These are phyloP conservation scores for Knoxia roxburghii DNA, from an alignment of 257 asterid genomes.

Conservation along the genomic window DNA sequence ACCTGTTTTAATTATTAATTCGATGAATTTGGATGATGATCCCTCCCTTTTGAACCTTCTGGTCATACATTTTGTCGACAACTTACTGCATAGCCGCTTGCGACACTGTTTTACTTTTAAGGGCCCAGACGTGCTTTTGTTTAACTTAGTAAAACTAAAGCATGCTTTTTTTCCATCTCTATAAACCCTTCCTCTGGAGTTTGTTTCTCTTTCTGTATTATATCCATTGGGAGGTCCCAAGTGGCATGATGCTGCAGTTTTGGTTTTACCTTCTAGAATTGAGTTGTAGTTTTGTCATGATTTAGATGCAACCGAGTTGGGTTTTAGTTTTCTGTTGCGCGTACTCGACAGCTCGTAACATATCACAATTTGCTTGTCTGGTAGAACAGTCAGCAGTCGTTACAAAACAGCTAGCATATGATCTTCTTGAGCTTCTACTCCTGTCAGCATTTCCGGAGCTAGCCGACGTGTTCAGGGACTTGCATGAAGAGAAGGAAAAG, in stretches of 20 bases:
- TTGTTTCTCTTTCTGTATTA: no score
- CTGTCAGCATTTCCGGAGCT: constrained; percentile 87
- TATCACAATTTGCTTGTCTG: constrained; percentile 4
- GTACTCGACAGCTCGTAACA: not conserved
- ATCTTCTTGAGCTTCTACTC: constrained; percentile 72
- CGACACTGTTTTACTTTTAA: not conserved
- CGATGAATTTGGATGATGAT: not conserved
- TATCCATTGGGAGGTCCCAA: no score
- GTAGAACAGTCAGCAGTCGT: constrained; percentile 65
- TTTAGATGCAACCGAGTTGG: not conserved
- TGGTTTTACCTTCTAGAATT: not conserved
- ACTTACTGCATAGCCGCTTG: not conserved
- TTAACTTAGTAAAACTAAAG: not conserved
- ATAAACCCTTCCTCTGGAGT: not conserved
- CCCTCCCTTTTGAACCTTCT: not conserved
- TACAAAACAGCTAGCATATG: constrained; percentile 77
- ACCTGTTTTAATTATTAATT: not conserved
- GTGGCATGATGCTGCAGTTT: not conserved
- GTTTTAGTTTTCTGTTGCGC: not conserved
- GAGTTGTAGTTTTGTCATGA: not conserved
- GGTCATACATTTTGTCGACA: not conserved
- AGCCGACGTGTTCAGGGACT: constrained; percentile 49
- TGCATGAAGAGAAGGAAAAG: constrained; percentile 58
- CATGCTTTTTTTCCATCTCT: not conserved
- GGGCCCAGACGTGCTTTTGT: not conserved